These are phyloP conservation scores for Arthrobotrys pseudoclavata DNA, from an alignment of 2,329 filamentous ascomycete species.

Conservation along the genomic window DNA sequence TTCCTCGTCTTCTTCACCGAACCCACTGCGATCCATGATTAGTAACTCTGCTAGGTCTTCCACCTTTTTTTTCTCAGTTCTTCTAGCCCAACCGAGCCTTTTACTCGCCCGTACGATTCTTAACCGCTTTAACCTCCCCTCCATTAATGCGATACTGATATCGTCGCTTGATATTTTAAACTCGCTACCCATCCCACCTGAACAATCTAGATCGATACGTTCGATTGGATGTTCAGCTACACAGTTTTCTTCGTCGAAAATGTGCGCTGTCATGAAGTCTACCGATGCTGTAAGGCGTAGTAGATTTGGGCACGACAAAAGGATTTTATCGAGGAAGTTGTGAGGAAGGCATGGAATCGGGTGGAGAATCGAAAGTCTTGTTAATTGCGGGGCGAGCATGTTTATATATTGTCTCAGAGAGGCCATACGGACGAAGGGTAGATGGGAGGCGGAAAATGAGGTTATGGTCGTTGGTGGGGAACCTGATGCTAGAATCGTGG, in stretches of 20 bases:
- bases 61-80: conserved; percentile 51
- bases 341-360: conserved; percentile 62
- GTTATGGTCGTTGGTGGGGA: conserved; percentile 60
- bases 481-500: conserved; percentile 61
- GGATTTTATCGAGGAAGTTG: conserved; percentile 63
- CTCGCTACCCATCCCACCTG: conserved; percentile 62
- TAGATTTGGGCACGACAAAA: conserved; percentile 61
- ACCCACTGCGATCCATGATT: conserved; percentile 60
- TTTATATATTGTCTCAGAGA: conserved; percentile 60
- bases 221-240: conserved; percentile 62
- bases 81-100: conserved; percentile 61
- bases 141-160: conserved; percentile 63
- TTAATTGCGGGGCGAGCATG: conserved; percentile 61
- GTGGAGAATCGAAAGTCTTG: conserved; percentile 61
- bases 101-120: conserved; percentile 62
- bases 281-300: conserved; percentile 61
- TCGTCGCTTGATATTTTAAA: conserved; percentile 63
- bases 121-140: conserved; percentile 61
- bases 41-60: conserved; percentile 62
- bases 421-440: conserved; percentile 61
- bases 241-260: conserved; percentile 63
- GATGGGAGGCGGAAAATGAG: conserved; percentile 61
- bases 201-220: conserved; percentile 61
- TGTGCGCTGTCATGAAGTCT: conserved; percentile 63
- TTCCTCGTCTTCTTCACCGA: conserved; percentile 42